Evolutionary conservation across 2,329 filamentous ascomycete species (phyloP), one percentile per base, ranked within the genome.

Genomic region (Emmonsia crescens): DNA sequence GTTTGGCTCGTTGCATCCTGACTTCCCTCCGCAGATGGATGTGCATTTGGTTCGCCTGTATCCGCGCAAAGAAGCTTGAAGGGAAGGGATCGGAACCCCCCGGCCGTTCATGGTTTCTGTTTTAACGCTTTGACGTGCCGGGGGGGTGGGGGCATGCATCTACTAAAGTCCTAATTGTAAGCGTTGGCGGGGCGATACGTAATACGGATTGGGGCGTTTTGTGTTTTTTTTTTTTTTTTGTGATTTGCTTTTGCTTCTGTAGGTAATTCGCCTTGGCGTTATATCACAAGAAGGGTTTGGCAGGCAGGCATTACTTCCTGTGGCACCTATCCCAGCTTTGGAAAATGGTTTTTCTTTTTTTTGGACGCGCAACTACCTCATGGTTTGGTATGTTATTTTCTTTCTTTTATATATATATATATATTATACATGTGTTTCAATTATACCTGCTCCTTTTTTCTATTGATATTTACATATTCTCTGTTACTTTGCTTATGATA

Each of bases 1-100:
- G 24, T 75, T 74, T 63, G 75, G 72, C 60, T 49, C 46, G 8
- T 63, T 78, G 61, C 76, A 78, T 40, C 76, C 77, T 0, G 76
- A 78, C 61, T 79, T 78, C 67, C 75, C 76, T 0, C 67, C 72
- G 8, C 71, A 74, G 12, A 72, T 78, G 68, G 75, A 76, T 54
- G 69, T 79, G 57, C 76, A 78, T 66, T 65, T 76, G 59, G 74
- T 76, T 57, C 75, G 76, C 5, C 64, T 72, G 57, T 59, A 63
- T 57, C 64, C 65, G 48, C 63, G 63, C 38, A 63, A 65, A 44
- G 58, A 61, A 36, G n/a, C 42, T 3, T 57, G 55, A 42, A 4
- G 4, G 19, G 3, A 33, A 31, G 31, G 14, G 19, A 6, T 12
- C 4, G 27, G 27, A 24, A 12, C 27, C 49, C 16, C 31, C 4